Base-by-base conservation (phyloP, 108 stramenopile species). In the Epithemia pelagica region DNA sequence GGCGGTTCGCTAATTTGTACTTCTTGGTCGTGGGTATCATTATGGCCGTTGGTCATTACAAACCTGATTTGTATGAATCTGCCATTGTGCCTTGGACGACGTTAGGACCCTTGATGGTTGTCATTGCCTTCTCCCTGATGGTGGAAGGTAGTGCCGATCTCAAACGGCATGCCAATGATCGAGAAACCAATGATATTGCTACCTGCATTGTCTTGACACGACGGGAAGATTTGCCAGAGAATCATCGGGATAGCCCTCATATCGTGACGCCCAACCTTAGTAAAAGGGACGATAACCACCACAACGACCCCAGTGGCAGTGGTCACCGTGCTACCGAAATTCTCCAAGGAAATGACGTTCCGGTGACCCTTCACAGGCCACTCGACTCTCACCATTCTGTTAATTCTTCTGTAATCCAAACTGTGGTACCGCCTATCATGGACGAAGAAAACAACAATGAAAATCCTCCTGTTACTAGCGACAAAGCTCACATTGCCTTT, bases 21-120 rank as follows among this genome's bases (percentile, higher is more conserved):
- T 99, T 98, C 78, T 71, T 98, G 21, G 69, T 87, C 64, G 92
- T 99, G 28, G 91, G 93, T 22, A 52, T 83, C 52, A 84, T 99
- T 58, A 97, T 98, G 97, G 76, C 92, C 32, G n/a, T 97, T 8
- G 99, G 99, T 22, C 80, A 75, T n/a, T 96, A 95, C 78, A 28
- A 71, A 28, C 37, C 37, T 10, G 28, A 64, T 61, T 57, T 96
- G 20, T 91, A 88, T 71, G 66, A 80, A 23, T 92, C 96, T 0
- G 90, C 97, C 8, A 81, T 98, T 71, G 74, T 72, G 19, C 95
- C 99, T 21, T 98, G 79, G 81, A 94, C 95, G 27, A 98, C 97
- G 0, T 71, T 97, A 26, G 87, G 94, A 23, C 96, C 96, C 2
- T 76, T 99, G 20, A 78, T 86, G 0, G 33, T 96, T 19, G 96